Evolutionary conservation across 768 basidiomycete genomes (phyloP).

Genomic region (Stropharia rugosoannulata): DNA sequence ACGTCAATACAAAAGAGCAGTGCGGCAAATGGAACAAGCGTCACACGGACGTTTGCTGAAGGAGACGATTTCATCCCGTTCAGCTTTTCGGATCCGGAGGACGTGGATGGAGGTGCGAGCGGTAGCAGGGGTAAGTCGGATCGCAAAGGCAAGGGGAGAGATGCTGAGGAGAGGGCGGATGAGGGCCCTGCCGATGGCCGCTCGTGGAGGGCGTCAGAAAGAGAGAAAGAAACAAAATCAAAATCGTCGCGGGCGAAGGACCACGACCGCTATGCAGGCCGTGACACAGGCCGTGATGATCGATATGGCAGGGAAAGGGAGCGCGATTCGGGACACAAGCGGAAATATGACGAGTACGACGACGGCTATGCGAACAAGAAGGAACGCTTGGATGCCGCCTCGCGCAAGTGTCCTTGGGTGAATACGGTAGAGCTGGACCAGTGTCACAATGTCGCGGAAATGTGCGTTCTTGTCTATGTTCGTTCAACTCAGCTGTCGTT

Average conservation of each 20-base stretch:
- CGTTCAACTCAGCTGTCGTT: slow-evolving; percentile 8
- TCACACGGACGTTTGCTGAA: slow-evolving; percentile 24
- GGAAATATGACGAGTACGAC: slow-evolving; percentile 18
- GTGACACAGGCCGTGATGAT: slow-evolving; percentile 21
- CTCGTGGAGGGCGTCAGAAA: neutral
- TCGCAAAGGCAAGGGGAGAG: slow-evolving; percentile 19
- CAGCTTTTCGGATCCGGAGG: slow-evolving; percentile 16
- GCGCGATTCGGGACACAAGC: slow-evolving; percentile 11
- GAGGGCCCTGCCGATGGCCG: neutral
- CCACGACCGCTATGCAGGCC: slow-evolving; percentile 43
- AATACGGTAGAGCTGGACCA: slow-evolving; percentile 65
- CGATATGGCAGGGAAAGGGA: slow-evolving; percentile 16
- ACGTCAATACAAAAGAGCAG: neutral
- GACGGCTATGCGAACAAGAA: slow-evolving; percentile 49
- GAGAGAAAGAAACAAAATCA: slow-evolving; percentile 7
- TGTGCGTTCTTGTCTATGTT: slow-evolving; percentile 48
- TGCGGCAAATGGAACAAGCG: neutral
- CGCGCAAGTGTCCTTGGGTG: slow-evolving; percentile 72
- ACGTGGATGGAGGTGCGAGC: slow-evolving; percentile 14
- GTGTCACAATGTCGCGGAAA: slow-evolving; percentile 78
- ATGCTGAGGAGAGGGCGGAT: neutral
- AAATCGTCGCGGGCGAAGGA: slow-evolving; percentile 7
- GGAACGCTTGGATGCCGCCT: slow-evolving; percentile 48
- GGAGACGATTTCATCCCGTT: slow-evolving; percentile 32
- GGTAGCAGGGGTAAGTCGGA: slow-evolving; percentile 6